phyloP scores from a whole-genome alignment of 495 filamentous ascomycete species.

The Penicillium robsamsonii region DNA sequence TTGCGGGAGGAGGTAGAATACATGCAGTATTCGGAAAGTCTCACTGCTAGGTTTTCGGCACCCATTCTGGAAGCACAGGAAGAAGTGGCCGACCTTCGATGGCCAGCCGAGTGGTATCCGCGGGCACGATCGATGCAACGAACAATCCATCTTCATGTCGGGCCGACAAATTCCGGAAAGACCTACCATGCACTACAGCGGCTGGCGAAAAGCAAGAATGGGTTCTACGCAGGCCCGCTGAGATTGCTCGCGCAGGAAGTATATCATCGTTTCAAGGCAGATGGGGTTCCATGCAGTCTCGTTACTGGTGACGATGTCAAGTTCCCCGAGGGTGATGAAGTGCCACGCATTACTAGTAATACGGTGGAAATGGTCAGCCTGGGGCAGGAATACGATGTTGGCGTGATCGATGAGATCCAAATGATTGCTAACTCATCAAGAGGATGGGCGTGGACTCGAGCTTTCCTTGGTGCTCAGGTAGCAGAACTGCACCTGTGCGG shows the following conservation, averaged over 20 bases:
- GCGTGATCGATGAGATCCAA: constrained; percentile 97
- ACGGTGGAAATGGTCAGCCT: constrained; percentile 96
- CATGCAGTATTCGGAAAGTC: constrained; percentile 52
- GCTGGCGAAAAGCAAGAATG: constrained; percentile 70
- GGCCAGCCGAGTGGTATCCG: constrained; percentile 89
- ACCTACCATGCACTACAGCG: constrained; percentile 91
- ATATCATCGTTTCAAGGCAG: constrained; percentile 73
- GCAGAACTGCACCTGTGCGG: constrained; percentile 93
- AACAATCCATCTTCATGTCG: constrained; percentile 89
- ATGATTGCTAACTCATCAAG: constrained; percentile 82
- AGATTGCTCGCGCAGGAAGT: constrained; percentile 92
- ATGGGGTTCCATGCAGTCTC: constrained; percentile 71
- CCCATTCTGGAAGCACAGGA: constrained; percentile 57
- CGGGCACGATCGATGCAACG: constrained; percentile 72
- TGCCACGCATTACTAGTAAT: constrained; percentile 66
- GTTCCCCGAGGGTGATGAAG: constrained; percentile 44
- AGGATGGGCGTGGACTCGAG: constrained; percentile 97
- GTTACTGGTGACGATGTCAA: constrained; percentile 89
- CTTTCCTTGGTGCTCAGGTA: constrained; percentile 79
- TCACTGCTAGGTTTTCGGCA: constrained; percentile 42
- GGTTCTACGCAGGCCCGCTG: constrained; percentile 89
- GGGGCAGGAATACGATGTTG: constrained; percentile 71
- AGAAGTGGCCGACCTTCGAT: constrained; percentile 72
- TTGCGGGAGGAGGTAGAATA: constrained; percentile 59
- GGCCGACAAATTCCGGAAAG: constrained; percentile 97